Evolutionary conservation across 768 basidiomycete genomes (phyloP).

Genomic region (Rhizopogon sp.): DNA sequence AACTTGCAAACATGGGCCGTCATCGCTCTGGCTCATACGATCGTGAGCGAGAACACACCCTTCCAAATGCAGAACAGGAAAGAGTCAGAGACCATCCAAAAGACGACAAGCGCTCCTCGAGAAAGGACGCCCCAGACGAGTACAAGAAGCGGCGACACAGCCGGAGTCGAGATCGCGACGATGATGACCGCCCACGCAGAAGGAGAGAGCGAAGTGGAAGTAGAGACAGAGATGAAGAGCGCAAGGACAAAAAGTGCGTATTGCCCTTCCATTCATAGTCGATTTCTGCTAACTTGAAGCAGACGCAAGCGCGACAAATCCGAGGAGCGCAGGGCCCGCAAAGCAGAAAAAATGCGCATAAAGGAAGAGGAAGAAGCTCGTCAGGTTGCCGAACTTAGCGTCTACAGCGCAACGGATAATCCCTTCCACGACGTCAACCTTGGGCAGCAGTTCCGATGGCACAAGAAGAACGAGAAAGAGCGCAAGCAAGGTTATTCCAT

Average conservation of each 20-base stretch:
- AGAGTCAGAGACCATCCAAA: slow-evolving; percentile 3
- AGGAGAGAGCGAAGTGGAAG: slow-evolving; percentile 18
- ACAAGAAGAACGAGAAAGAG: slow-evolving; percentile 98
- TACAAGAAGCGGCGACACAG: slow-evolving; percentile 25
- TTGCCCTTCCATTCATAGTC: neutral
- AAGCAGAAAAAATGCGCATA: slow-evolving; percentile 80
- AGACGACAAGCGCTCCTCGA: slow-evolving; percentile 26
- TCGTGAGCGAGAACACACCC: slow-evolving; percentile 20
- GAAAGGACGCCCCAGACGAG: slow-evolving; percentile 27
- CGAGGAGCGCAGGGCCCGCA: slow-evolving; percentile 79
- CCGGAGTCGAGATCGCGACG: slow-evolving; percentile 25
- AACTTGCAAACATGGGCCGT: slow-evolving; percentile 34
- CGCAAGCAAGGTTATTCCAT: slow-evolving; percentile 77
- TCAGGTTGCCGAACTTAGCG: slow-evolving; percentile 89
- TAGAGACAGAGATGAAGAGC: slow-evolving; percentile 21
- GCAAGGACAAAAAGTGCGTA: slow-evolving; percentile 46
- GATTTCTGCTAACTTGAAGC: slow-evolving; percentile 8
- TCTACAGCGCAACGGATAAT: slow-evolving; percentile 95
- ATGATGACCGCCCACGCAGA: slow-evolving; percentile 28
- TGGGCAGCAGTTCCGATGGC: slow-evolving; percentile 95
- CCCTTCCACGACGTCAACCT: slow-evolving; percentile 98
- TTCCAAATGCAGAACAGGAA: slow-evolving; percentile 17
- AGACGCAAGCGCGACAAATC: slow-evolving; percentile 85
- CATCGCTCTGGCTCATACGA: slow-evolving; percentile 42
- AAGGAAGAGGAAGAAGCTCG: slow-evolving; percentile 88